A percentile compares a stretch with the other conserved stretches of the same genome.
phyloP scores from a whole-genome alignment of 1,284 basidiomycete genomes.

The Malassezia vespertilionis region DNA sequence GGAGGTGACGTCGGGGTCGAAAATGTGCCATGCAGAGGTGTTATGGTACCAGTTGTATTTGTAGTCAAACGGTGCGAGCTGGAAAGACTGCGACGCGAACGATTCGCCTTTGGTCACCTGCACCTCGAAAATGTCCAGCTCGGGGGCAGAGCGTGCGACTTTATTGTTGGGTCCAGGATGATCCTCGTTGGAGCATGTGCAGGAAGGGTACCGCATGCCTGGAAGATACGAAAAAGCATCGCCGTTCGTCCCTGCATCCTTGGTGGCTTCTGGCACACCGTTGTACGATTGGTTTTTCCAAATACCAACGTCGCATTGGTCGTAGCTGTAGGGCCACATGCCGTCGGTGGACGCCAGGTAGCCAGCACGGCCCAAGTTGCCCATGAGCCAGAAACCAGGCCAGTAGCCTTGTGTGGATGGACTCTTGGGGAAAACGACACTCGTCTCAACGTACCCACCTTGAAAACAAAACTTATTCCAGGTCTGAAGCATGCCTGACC shows the following conservation, averaged over 20 bases:
- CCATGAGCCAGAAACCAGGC: slow-evolving; percentile 49
- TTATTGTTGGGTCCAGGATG: slow-evolving; percentile 38
- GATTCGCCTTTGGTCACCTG: slow-evolving; percentile 50
- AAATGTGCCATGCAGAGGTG: slow-evolving; percentile 21
- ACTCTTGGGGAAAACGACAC: slow-evolving; percentile 27
- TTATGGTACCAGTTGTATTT: slow-evolving; percentile 33
- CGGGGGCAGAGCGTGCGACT: slow-evolving; percentile 42
- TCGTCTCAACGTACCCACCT: slow-evolving; percentile 43
- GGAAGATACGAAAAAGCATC: slow-evolving; percentile 28
- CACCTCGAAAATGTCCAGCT: slow-evolving; percentile 46
- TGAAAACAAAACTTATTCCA: slow-evolving; percentile 48
- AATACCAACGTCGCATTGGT: slow-evolving; percentile 44
- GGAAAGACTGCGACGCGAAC: slow-evolving; percentile 43
- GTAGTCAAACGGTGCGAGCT: slow-evolving; percentile 44
- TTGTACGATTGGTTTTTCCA: slow-evolving; percentile 32
- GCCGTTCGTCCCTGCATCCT: no score
- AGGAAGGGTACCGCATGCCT: slow-evolving; percentile 39
- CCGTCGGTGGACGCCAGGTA: slow-evolving; percentile 43
- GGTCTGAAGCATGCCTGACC: slow-evolving; percentile 43
- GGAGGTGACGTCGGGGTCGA: slow-evolving; percentile 22
- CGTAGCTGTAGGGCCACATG: slow-evolving; percentile 49
- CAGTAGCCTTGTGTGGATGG: slow-evolving; percentile 50
- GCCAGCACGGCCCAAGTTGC: slow-evolving; percentile 42
- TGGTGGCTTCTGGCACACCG: no score
- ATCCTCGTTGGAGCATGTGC: slow-evolving; percentile 37